A percentile compares a stretch with the other conserved stretches of the same genome.
Conservation (phyloP, 2,329 filamentous ascomycete genomes). For the Xylaria sp. region DNA sequence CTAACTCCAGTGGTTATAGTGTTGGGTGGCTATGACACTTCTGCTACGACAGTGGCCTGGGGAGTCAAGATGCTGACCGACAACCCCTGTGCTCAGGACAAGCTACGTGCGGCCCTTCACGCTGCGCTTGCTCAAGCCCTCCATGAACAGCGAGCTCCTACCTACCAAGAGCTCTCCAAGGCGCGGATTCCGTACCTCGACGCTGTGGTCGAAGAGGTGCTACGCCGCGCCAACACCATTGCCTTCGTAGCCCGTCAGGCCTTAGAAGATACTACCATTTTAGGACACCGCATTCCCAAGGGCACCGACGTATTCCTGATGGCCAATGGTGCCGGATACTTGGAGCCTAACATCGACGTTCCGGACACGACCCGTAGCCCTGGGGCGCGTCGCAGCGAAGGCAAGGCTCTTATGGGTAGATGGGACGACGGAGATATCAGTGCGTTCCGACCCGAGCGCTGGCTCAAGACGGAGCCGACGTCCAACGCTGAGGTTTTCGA, state of each 20-base stretch:
- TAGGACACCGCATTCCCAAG: constrained; percentile 47
- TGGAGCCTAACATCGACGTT: constrained; percentile 31
- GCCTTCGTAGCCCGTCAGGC: constrained; percentile 44
- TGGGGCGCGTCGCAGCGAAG: constrained; percentile 10
- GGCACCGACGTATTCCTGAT: constrained; percentile 43
- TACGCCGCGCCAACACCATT: constrained; percentile 45
- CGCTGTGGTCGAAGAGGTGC: constrained; percentile 49
- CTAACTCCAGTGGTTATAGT: too few species aligned
- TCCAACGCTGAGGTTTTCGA: constrained; percentile 21
- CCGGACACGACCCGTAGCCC: constrained; percentile 32
- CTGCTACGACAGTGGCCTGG: constrained; percentile 48
- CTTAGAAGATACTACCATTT: constrained; percentile 44
- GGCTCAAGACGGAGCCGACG: constrained; percentile 28
- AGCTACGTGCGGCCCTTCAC: constrained; percentile 45
- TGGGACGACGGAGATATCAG: constrained; percentile 38
- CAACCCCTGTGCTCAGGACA: constrained; percentile 43
- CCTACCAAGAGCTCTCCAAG: constrained; percentile 42
- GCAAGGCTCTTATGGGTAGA: constrained; percentile 22
- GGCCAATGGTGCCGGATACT: constrained; percentile 38
- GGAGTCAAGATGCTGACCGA: constrained; percentile 47
- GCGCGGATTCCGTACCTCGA: constrained; percentile 48
- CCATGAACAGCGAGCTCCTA: constrained; percentile 41
- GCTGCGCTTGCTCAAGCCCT: constrained; percentile 34
- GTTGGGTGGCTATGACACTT: constrained; percentile 51
- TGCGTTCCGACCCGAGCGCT: constrained; percentile 41